phyloP scores from a whole-genome alignment of 176 grass and related monocot species.

The Pharus latifolius region DNA sequence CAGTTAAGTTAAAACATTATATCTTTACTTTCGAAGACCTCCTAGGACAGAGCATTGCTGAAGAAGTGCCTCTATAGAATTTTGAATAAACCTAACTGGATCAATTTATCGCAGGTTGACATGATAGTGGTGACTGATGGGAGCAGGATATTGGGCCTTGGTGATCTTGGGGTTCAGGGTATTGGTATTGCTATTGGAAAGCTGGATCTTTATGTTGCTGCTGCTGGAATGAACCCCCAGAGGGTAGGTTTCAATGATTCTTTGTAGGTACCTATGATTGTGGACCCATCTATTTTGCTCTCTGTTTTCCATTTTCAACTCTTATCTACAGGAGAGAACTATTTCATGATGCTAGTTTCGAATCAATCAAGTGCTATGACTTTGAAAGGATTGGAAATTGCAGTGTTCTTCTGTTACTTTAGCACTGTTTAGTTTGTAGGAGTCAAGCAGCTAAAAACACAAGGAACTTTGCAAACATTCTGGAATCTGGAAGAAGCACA shows the following conservation, averaged over 20 bases:
- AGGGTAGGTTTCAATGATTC: constrained; percentile 45
- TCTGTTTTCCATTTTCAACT: background rate
- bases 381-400: background rate
- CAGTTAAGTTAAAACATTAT: background rate
- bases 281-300: background rate
- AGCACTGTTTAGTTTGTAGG: background rate
- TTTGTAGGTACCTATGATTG: background rate
- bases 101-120: constrained; percentile 55
- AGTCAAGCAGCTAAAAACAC: background rate
- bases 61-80: background rate
- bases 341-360: too few relatives aligned
- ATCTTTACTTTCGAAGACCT: constrained; percentile 11
- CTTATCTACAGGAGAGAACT: background rate
- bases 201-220: constrained; percentile 91
- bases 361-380: background rate
- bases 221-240: constrained; percentile 99
- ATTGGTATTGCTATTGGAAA: constrained; percentile 95
- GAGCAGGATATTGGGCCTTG: constrained; percentile 95
- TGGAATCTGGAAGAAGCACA: too few relatives aligned
- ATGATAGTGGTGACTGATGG: constrained; percentile 99
- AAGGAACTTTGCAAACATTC: background rate
- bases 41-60: background rate
- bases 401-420: background rate
- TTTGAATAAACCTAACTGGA: constrained; percentile 1
- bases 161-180: constrained; percentile 98